Evolutionary conservation across 257 asterid species (phyloP), one percentile per base, ranked within the genome.

Genomic region (Ilex asprella): DNA sequence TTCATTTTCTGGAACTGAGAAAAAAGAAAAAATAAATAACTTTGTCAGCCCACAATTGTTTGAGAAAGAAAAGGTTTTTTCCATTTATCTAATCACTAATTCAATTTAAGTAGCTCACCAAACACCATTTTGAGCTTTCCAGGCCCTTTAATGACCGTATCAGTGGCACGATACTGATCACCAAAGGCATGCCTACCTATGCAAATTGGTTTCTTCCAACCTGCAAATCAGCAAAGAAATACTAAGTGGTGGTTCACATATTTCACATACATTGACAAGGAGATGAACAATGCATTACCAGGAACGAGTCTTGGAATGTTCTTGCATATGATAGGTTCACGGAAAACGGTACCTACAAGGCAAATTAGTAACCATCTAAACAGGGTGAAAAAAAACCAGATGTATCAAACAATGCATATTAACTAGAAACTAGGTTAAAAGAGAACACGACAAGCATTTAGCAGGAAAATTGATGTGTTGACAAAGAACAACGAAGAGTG

Each of bases 131-230:
- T 90, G 63, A 90, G 96, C 78, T 84, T 90, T 63, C 97, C 97
- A 4, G 96, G 89, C 71, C 93, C 95, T 53, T 69, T 67, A 59
- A 90, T 90, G 21, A 81, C 32, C 46, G 83, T 62, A 75, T 90
- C 97, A 44, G 95, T 90, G 59, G 97, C 93, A 58, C 96, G 91
- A 68, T 90, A 87, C 60, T 90, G 97, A 68, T 90, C 97, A 29
- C 97, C 97, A 82, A 87, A 90, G 55, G 93, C 97, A 76, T 87
- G 97, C 67, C 97, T 87, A 49, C 97, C 96, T 55, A 90, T 87
- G 60, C 97, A 90, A 63, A 90, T 90, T 76, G 95, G 96, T 79
- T 87, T 82, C 71, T 78, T 87, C 97, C 97, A 90, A 68, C 97
- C 97, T 90, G 79, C 67, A 75, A 64, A 63, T 57, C 49, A 46